Base-by-base conservation (phyloP, 192 early-diverging fungal species). In the Coemansia sp. region DNA sequence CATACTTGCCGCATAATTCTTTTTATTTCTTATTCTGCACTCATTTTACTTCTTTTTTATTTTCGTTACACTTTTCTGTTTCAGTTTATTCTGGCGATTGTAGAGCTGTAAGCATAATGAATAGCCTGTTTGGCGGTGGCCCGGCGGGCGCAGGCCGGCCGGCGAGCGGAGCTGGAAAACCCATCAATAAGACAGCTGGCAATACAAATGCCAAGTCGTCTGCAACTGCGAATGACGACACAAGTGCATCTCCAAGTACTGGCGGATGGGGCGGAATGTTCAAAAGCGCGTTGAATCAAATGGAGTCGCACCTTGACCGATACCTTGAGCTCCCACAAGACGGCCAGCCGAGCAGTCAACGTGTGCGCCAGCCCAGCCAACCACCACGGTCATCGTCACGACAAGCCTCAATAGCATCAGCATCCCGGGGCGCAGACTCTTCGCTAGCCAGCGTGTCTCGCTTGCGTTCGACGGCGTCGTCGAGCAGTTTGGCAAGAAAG, bases 261-360 rank as follows among this genome's bases (percentile, higher is more conserved):
- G 67, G 70, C 41, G 70, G 66, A 41, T 90, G 86, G 86, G 86
- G 89, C 52, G 84, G 75, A 62, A 84, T 90, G 58, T 74, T 93
- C 49, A 90, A 91, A 58, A 87, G 86, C 65, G 89, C 89, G 4
- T 83, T 91, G 15, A 88, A 86, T 12, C 84, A 84, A 51, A 86
- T 93, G 27, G 91, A 93, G 69, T 89, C 85, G 14, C 84, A 87
- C 41, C 83, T 93, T 43, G 89, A 91, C 77, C 88, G 85, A 17
- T 85, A 89, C 49, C 77, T 91, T 8, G 91, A 91, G 60, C 76
- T 87, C 37, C 84, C 78, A 14, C 70, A 71, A 27, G 76, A 81
- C 29, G 69, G 29, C 1, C 52, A 56, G 41, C 70, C 62, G 19
- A 21, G 19, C 27, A 35, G 24, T 14, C 67, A 55, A 37, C 41